Evolutionary conservation across 352 stramenopile species (phyloP).

Genomic region (Phytophthora capsici): DNA sequence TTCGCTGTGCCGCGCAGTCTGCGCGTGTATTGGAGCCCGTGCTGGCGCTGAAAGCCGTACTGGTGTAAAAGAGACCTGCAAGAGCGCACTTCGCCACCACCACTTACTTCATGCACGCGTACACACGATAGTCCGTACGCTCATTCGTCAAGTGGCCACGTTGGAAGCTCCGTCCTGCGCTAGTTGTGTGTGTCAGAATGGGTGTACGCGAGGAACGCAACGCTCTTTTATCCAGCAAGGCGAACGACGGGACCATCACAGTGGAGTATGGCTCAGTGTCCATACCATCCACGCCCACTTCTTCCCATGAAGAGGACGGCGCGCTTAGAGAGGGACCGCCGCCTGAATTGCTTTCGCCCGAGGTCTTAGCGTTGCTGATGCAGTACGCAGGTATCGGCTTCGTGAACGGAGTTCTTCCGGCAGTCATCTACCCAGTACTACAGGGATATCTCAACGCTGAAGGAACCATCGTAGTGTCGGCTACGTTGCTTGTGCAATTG

Average conservation of each 20-base stretch:
- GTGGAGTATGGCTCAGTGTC: conserved; percentile 12
- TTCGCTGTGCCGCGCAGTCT: too few relatives aligned
- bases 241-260: conserved; percentile 1
- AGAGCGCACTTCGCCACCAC: not conserved
- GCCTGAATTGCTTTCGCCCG: conserved; percentile 36
- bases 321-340: conserved; percentile 40
- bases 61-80: not conserved
- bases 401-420: conserved; percentile 50
- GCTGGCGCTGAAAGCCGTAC: conserved; percentile 2
- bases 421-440: conserved; percentile 63
- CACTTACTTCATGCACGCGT: not conserved
- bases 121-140: too few relatives aligned
- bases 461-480: conserved; percentile 60
- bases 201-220: conserved; percentile 23
- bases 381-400: conserved; percentile 70
- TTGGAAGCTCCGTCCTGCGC: too few relatives aligned
- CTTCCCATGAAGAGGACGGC: conserved; percentile 27
- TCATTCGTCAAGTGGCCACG: too few relatives aligned
- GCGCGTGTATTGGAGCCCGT: not conserved
- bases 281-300: not conserved
- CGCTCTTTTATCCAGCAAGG: conserved; percentile 15
- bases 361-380: conserved; percentile 46
- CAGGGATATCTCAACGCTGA: conserved; percentile 65
- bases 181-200: conserved; percentile 9
- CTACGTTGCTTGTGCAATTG: conserved; percentile 53